A percentile compares a stretch with the other conserved stretches of the same genome.
These are phyloP conservation scores for Schizophyllum amplum DNA, from an alignment of 1,284 basidiomycete species.

Conservation along the genomic window DNA sequence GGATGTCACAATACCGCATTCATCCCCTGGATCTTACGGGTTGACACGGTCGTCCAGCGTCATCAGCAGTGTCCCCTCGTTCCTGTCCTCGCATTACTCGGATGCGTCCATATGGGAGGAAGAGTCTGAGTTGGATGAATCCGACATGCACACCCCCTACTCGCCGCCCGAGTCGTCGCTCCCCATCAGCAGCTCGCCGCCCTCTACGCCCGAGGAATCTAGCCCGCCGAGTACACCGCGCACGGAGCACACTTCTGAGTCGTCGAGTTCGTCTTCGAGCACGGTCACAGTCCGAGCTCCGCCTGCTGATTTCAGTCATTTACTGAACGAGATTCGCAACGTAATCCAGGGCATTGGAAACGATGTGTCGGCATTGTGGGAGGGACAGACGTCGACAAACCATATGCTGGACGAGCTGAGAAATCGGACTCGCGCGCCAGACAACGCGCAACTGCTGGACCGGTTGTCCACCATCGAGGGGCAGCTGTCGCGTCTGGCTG, in stretches of 20 bases:
- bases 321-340: constrained; percentile 36
- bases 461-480: not conserved
- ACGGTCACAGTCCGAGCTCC: constrained; percentile 29
- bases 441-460: not conserved
- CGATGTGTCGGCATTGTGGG: constrained; percentile 35
- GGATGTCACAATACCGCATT: not conserved
- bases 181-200: constrained; percentile 5
- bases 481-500: not conserved
- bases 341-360: not conserved
- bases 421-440: constrained; percentile 8
- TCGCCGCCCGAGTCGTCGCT: constrained; percentile 5
- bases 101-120: constrained; percentile 37
- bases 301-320: constrained; percentile 30
- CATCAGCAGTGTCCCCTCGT: constrained; percentile 44
- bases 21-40: constrained; percentile 1
- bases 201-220: not conserved
- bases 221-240: not conserved
- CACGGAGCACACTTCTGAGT: not conserved
- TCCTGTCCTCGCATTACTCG: constrained; percentile 68
- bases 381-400: constrained; percentile 51
- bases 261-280: constrained; percentile 5
- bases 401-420: constrained; percentile 38
- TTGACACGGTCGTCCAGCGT: constrained; percentile 42
- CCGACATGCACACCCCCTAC: not conserved
- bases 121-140: constrained; percentile 8